A percentile compares a stretch with the other conserved stretches of the same genome.
Evolutionary conservation across 2,329 filamentous ascomycete species (phyloP).

Genomic region (Endothia cerciana): DNA sequence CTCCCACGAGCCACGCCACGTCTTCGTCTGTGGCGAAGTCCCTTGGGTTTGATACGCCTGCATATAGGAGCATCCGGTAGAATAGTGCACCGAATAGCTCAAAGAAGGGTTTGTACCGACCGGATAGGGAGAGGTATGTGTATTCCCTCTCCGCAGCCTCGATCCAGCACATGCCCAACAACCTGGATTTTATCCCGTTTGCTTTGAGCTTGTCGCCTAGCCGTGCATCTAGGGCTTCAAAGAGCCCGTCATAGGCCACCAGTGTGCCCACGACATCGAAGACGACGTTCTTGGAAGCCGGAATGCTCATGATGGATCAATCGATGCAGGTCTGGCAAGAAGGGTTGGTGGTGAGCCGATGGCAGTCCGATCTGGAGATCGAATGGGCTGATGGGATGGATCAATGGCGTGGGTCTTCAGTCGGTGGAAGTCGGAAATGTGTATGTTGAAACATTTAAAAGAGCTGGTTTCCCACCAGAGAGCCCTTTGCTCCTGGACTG

Average conservation of each 20-base stretch:
- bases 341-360: neutral
- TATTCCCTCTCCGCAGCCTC: conserved; percentile 50
- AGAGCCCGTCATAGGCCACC: conserved; percentile 47
- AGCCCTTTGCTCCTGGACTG: neutral
- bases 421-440: neutral
- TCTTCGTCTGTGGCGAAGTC: conserved; percentile 46
- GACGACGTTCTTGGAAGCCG: conserved; percentile 42
- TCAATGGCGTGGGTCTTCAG: neutral
- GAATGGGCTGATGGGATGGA: neutral
- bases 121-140: conserved; percentile 49
- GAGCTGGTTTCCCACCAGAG: too few relatives aligned
- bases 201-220: conserved; percentile 43
- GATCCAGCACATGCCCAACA: conserved; percentile 50
- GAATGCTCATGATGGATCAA: conserved; percentile 17
- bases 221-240: conserved; percentile 42
- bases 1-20: conserved; percentile 40
- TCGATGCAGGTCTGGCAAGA: neutral
- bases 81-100: conserved; percentile 46
- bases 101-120: conserved; percentile 44
- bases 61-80: conserved; percentile 47
- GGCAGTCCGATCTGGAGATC: neutral
- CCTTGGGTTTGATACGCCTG: conserved; percentile 45
- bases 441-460: neutral
- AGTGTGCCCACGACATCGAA: conserved; percentile 55
- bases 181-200: conserved; percentile 41